Evolutionary conservation across 2,329 filamentous ascomycete species (phyloP).

Genomic region (Colletotrichum salicis): DNA sequence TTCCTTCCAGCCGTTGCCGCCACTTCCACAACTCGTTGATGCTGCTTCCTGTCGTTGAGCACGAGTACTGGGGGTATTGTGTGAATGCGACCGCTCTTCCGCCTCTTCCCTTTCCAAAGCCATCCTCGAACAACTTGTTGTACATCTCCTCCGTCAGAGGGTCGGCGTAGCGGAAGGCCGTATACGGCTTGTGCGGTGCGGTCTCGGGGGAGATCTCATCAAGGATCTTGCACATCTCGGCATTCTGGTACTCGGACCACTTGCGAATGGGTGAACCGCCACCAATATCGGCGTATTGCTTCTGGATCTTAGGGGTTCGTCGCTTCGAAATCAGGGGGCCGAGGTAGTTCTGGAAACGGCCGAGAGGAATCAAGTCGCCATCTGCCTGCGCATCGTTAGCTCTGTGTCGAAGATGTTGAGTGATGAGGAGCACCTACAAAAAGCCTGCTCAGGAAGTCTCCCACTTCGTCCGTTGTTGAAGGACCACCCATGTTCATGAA

Average conservation of each 20-base stretch:
- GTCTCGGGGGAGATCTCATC: constrained; percentile 92
- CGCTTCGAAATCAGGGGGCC: constrained; percentile 87
- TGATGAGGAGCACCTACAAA: constrained; percentile 72
- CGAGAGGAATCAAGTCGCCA: constrained; percentile 93
- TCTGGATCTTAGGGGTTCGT: constrained; percentile 94
- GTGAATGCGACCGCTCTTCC: constrained; percentile 96
- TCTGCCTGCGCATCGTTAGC: constrained; percentile 72
- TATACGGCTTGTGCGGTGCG: constrained; percentile 96
- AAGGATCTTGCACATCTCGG: constrained; percentile 97
- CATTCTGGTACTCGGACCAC: constrained; percentile 95
- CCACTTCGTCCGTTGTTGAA: constrained; percentile 86
- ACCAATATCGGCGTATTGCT: constrained; percentile 95
- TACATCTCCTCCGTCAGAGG: constrained; percentile 97
- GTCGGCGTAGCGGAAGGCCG: constrained; percentile 94
- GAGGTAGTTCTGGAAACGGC: constrained; percentile 88
- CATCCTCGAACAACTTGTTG: constrained; percentile 81
- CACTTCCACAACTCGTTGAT: constrained; percentile 99
- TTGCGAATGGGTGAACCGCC: constrained; percentile 98
- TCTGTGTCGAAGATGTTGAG: background rate
- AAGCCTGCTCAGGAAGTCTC: constrained; percentile 86
- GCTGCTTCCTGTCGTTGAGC: constrained; percentile 95
- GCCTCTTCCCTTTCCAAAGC: constrained; percentile 89
- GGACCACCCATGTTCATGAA: constrained; percentile 99
- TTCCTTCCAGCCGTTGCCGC: constrained; percentile 87
- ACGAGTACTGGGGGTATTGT: constrained; percentile 98